Evolutionary conservation across 129 eudicot genomes (phyloP).

Genomic region (Tagetes erecta): DNA sequence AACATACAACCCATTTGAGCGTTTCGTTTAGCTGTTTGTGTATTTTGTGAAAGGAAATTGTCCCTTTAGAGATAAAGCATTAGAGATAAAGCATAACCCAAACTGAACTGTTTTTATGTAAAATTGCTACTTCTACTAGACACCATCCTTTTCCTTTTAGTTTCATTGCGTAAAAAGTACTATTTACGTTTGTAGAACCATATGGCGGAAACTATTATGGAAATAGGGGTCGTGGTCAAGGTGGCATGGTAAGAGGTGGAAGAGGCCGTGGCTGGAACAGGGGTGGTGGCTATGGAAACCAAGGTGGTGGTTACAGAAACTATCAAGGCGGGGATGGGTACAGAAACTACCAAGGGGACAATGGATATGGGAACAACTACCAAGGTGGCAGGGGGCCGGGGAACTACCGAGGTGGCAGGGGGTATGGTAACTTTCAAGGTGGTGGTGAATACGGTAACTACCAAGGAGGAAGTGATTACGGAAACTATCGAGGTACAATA

Average conservation of each 20-base stretch:
- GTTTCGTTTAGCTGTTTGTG: background rate
- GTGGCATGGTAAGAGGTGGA: constrained; percentile 72
- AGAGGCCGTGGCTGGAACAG: constrained; percentile 88
- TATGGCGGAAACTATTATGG: constrained; percentile 51
- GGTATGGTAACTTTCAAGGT: constrained; percentile 43
- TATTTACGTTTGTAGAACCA: constrained; percentile 42
- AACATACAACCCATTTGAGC: background rate
- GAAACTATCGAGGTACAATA: constrained; percentile 43
- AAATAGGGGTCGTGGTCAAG: constrained; percentile 58
- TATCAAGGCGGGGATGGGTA: constrained; percentile 33
- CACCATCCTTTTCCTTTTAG: background rate
- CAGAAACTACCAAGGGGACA: constrained; percentile 36
- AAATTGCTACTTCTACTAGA: background rate
- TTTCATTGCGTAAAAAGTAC: background rate
- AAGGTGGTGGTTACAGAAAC: constrained; percentile 25
- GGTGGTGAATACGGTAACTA: constrained; percentile 30
- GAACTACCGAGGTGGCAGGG: constrained; percentile 34
- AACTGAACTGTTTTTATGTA: background rate
- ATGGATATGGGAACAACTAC: constrained; percentile 30
- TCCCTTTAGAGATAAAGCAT: background rate
- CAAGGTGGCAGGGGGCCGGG: constrained; percentile 31
- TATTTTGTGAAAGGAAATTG: background rate
- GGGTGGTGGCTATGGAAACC: constrained; percentile 75
- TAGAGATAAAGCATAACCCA: background rate
- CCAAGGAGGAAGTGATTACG: constrained; percentile 27